Conservation (phyloP, 106 monocot species). For the Posidonia australis region DNA sequence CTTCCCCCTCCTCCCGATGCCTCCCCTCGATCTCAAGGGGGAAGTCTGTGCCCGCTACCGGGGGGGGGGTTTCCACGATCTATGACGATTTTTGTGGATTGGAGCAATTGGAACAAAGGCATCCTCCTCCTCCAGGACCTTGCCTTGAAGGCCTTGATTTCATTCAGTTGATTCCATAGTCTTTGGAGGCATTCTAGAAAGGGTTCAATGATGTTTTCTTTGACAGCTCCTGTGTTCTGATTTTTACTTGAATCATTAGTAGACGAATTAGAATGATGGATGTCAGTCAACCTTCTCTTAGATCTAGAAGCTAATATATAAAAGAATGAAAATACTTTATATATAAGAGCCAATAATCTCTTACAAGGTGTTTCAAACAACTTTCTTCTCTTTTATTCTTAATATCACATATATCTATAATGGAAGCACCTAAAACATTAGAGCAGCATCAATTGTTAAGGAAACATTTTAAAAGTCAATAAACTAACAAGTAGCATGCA, state of each 20-base stretch:
- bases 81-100: too few relatives aligned
- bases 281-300: constrained; percentile 15
- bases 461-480: too few relatives aligned
- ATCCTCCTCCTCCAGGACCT: too few relatives aligned
- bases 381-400: constrained; percentile 21
- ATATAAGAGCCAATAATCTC: too few relatives aligned
- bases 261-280: constrained; percentile 18
- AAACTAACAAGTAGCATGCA: too few relatives aligned
- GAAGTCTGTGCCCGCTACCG: too few relatives aligned
- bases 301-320: constrained; percentile 22
- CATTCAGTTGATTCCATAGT: constrained; percentile 41
- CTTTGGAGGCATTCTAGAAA: constrained; percentile 63
- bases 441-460: too few relatives aligned
- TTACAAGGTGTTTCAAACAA: constrained; percentile 26
- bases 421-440: constrained; percentile 20
- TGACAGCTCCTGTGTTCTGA: constrained; percentile 11
- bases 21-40: too few relatives aligned
- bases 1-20: too few relatives aligned
- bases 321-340: too few relatives aligned
- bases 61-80: too few relatives aligned
- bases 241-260: neutral
- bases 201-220: constrained; percentile 32
- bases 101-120: too few relatives aligned
- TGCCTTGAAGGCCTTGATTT: constrained; percentile 56
- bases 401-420: constrained; percentile 4